Base-by-base conservation (phyloP, 1,284 basidiomycete genomes). In the Amylostereum areolatum region DNA sequence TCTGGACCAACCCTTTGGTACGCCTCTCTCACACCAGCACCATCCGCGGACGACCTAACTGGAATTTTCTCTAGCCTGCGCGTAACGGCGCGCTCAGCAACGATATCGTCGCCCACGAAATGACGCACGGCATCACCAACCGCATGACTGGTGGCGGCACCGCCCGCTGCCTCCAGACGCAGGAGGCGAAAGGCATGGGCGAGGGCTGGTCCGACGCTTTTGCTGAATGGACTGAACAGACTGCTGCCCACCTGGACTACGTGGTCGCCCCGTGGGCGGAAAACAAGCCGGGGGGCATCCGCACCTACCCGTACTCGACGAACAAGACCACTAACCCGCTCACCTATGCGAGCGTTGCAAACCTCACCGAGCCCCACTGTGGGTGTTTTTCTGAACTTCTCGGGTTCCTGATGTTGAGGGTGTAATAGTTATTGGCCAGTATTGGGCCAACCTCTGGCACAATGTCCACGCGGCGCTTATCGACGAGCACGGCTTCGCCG, bases 191-290 rank as follows among this genome's bases (percentile, higher is more conserved):
- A 29, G 77, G 77, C 4, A 64, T 80, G 56, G 77, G 76, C 28
- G 78, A 80, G 63, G 77, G 73, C 59, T 78, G 75, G 76, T 73
- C 72, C 10, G 77, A 79, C 58, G 71, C 75, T 24, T 66, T 79
- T 58, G 75, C 77, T 11, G 68, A 73, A 73, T 74, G 41, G 41
- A 24, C 30, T 6, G 41, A 43, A 27, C 12, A 43, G 10, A 27
- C 12, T 29, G 27, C 41, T 28, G 30, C 12, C 11, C 25, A 28
- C 28, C 7, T 7, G 7, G 41, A 43, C n/a, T n/a, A n/a, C n/a
- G n/a, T n/a, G n/a, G n/a, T n/a, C n/a, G n/a, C n/a, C n/a, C n/a
- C n/a, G 46, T 75, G 67, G 51, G 68, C 71, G 33, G 61, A 52
- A 29, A 57, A 66, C 45, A 54, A 62, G 48, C 5, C 60, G 3